Evolutionary conservation across 1,284 basidiomycete genomes (phyloP), one percentile per base, ranked within the genome.

Genomic region (Neonothopanus nambi): DNA sequence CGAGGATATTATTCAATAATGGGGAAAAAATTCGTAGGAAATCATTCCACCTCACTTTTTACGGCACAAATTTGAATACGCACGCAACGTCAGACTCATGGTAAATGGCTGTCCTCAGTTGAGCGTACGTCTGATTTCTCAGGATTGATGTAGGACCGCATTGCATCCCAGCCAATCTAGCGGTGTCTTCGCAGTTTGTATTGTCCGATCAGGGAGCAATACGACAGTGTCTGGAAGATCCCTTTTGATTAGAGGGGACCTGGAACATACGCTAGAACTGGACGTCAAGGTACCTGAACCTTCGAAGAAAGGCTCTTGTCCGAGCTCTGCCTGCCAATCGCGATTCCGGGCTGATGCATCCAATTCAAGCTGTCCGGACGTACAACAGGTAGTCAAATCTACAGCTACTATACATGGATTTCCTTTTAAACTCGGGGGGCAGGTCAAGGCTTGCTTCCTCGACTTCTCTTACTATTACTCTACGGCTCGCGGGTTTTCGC

Each of bases 391-490:
- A n/a, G 45, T 21, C 35, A 9, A 9, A 11, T 35, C 15, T 42
- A 11, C 43, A 8, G 24, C 20, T 21, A 12, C 39, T 28, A 15
- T 24, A 30, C 46, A 15, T 15, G 24, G 17, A 38, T 35, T 56
- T 21, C 41, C 38, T 52, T 48, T 51, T 48, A 52, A 52, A 44
- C 49, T n/a, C n/a, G n/a, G n/a, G n/a, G 40, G 26, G 40, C 20
- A 17, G 17, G 21, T 15, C n/a, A 30, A 15, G 7, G 17, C 23
- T 36, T 24, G 15, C 4, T 20, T 17, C 42, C 39, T 41, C 47
- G 41, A 48, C 51, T 49, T 53, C 48, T 54, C 42, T 33, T 51
- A 51, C 41, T 43, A 23, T 56, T 40, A 17, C 40, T 28, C 26
- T 17, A 26, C 45, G 51, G 38, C 46, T 52, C 18, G 48, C 33